Evolutionary conservation across 2,329 filamentous ascomycete genomes (phyloP).

Genomic region (Ophiostoma populinum): DNA sequence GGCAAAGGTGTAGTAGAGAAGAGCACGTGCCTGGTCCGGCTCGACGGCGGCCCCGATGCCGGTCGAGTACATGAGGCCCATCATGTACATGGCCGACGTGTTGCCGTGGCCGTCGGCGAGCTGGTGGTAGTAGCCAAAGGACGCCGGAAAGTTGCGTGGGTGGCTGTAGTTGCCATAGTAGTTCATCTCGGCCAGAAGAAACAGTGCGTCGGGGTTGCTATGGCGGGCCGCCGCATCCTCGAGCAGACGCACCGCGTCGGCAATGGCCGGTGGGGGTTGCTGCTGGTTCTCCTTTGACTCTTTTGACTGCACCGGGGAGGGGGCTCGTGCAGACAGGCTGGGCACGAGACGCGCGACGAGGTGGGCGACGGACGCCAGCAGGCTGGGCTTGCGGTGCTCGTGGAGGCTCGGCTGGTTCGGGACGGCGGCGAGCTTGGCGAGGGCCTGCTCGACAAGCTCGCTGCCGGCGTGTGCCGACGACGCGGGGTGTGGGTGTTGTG

Average conservation of each 20-base stretch:
- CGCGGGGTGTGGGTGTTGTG: conserved; percentile 6
- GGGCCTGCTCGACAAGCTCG: conserved; percentile 34
- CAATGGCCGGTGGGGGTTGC: conserved; percentile 24
- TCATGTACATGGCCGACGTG: conserved; percentile 84
- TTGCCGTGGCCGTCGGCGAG: conserved; percentile 68
- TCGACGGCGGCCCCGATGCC: conserved; percentile 69
- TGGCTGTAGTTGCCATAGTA: conserved; percentile 91
- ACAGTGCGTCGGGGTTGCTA: conserved; percentile 69
- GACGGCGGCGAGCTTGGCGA: conserved; percentile 31
- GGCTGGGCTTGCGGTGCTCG: conserved; percentile 25
- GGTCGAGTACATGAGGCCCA: conserved; percentile 90
- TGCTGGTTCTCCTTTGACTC: conserved; percentile 15
- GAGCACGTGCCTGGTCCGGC: conserved; percentile 74
- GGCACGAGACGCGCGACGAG: conserved; percentile 31
- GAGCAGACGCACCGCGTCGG: conserved; percentile 34
- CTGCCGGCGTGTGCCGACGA: conserved; percentile 22
- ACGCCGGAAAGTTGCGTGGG: conserved; percentile 60
- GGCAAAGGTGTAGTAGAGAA: conserved; percentile 89
- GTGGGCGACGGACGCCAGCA: conserved; percentile 24
- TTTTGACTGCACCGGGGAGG: conserved; percentile 12
- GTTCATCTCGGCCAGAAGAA: conserved; percentile 81
- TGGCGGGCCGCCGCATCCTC: conserved; percentile 33
- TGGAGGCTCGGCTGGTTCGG: conserved; percentile 27
- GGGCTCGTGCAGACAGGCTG: conserved; percentile 30
- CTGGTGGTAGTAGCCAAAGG: conserved; percentile 66